Evolutionary conservation across 2,329 filamentous ascomycete species (phyloP), one percentile per base, ranked within the genome.

Genomic region (Pyrenophora tritici-repentis): DNA sequence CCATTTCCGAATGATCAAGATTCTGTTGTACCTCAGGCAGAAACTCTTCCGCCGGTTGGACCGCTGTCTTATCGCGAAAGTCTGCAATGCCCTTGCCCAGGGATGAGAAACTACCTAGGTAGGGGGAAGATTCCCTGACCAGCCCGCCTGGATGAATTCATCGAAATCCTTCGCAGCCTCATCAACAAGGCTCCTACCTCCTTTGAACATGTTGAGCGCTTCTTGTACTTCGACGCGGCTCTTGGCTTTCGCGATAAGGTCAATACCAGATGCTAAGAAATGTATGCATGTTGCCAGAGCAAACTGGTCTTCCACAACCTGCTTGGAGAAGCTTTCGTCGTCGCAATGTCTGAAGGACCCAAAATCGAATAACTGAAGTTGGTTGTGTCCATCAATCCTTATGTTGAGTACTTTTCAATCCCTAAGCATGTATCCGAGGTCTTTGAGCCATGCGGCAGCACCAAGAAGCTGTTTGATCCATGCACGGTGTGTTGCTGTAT

Each of bases 81-180:
- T 41, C 35, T 47, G 32, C 41, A 51, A 55, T 39, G 4, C 13
- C 29, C 42, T 51, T 42, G 13, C 47, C 7, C 42, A 55, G 33
- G 16, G 14, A 24, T 43, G 42, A 50, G 47, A 55, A 55, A 17
- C 24, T 47, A 42, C n/a, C n/a, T n/a, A n/a, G n/a, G n/a, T n/a
- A n/a, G n/a, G n/a, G n/a, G 51, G 47, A 14, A 38, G 16, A 6
- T n/a, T 16, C 36, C 46, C 47, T 36, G 51, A 47, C 47, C 36
- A 55, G 41, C 51, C 51, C 24, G 40, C 51, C 33, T 55, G 41
- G 20, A 55, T 55, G 16, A 50, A 37, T 43, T 50, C 16, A n/a
- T 50, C 13, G 32, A 50, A 50, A 14, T 50, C 35, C 17, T 32
- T 55, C 18, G 47, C 51, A 42, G 51, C 32, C 12, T 48, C 31